Base-by-base conservation (phyloP, 1,284 basidiomycete genomes). In the Bondarzewia mesenterica region DNA sequence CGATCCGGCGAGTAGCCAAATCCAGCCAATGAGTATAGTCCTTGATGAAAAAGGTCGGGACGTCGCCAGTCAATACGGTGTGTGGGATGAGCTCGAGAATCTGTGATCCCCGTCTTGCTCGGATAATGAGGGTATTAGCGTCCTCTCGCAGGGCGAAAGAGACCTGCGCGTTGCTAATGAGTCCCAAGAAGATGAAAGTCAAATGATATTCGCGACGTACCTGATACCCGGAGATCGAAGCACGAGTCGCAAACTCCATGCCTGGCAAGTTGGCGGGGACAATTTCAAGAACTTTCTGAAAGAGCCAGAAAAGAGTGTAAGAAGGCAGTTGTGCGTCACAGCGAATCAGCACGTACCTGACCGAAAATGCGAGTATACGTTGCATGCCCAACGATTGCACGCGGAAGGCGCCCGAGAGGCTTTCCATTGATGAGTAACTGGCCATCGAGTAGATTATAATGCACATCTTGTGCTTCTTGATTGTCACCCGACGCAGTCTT, bases 361-460 rank as follows among this genome's bases (percentile, higher is more conserved):
- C 54, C 57, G 21, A 70, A 65, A 16, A 75, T 50, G 0, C 62
- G 55, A 3, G 23, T 21, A 40, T 68, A 76, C 1, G 60, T 57
- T 1, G 60, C 35, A 53, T 74, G 65, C 0, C 25, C 29, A 1
- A 62, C 36, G 35, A 74, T 69, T 0, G 55, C 50, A 1, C 32
- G 44, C 0, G 72, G 70, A 8, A 78, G 59, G 21, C 64, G 63
- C 4, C 67, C 65, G 4, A 73, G 46, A 1, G 66, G 60, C 42
- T 64, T 64, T 0, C 72, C 75, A 40, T 70, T 56, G 5, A 77
- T 62, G 5, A 74, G 57, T 3, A 78, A 59, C 7, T 54, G 49
- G 7, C 75, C 76, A 35, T 64, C 55, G 5, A 75, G 51, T 1
- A 75, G 36, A 47, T 78, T 65, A 12, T 71, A 52, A 49, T 70